These are phyloP conservation scores for Gaertneriomyces sp. DNA, from an alignment of 192 early-diverging fungal genomes.

Conservation along the genomic window DNA sequence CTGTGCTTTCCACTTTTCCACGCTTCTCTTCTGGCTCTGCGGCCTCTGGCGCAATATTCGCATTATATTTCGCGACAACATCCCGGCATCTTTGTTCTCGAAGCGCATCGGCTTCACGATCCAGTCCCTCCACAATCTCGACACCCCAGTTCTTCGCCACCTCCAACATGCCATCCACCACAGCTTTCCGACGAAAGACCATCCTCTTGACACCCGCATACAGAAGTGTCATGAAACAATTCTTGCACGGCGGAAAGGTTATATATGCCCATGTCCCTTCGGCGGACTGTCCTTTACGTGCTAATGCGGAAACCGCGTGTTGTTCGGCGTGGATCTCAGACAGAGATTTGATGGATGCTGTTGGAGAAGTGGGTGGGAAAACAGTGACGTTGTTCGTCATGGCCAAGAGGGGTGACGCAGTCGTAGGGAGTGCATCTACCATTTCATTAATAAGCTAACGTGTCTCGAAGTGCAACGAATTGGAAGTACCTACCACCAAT, in stretches of 20 bases:
- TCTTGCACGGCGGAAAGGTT: conserved; percentile 31
- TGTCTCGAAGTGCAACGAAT: no score
- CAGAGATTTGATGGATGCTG: conserved; percentile 7
- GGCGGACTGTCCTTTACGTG: conserved; percentile 7
- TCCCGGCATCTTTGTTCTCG: conserved; percentile 1
- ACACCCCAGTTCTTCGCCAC: conserved; percentile 17
- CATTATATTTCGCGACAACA: no score
- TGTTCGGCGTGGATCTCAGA: conserved; percentile 31
- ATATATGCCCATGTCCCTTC: conserved; percentile 19
- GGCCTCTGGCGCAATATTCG: no score
- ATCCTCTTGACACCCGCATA: conserved; percentile 28
- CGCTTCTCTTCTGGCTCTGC: no score
- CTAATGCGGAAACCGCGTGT: neutral
- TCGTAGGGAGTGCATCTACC: no score
- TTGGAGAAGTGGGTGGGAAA: conserved; percentile 14
- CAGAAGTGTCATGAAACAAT: conserved; percentile 20
- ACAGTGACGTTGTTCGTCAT: conserved; percentile 17
- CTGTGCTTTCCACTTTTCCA: no score
- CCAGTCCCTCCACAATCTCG: conserved; percentile 24
- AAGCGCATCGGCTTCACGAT: conserved; percentile 1
- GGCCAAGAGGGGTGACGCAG: neutral
- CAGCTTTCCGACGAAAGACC: conserved; percentile 7
- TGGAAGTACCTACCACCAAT: no score
- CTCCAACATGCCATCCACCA: neutral
- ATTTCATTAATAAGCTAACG: no score